Evolutionary conservation across 169 alveolate genomes (phyloP), one percentile per base, ranked within the genome.

Genomic region (Toxoplasma gondii): DNA sequence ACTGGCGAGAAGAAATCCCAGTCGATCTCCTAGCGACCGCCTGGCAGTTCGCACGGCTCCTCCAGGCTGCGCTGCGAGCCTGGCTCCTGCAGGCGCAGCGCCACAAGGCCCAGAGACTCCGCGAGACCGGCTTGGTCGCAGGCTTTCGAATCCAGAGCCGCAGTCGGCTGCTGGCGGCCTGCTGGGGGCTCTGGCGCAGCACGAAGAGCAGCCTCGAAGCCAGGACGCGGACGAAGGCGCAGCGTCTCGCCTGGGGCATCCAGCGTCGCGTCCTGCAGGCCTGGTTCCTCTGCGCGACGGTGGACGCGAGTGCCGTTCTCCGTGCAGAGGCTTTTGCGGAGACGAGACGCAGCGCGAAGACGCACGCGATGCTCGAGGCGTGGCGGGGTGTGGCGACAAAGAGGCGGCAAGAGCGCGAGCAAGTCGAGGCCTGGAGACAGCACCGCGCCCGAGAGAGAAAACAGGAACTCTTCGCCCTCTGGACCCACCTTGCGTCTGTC

Each of bases 11-110:
- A 29, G 44, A 82, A 31, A 38, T 82, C 39, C 90, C 90, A 5
- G 54, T 82, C 24, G 90, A 82, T 41, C 90, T 82, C 64, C 90
- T 82, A 1, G 90, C 90, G 22, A 41, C 90, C 24, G 90, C 90
- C 41, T 82, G 90, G 90, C 36, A 22, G 41, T 38, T 17, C n/a
- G 90, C 67, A 5, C 90, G 67, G 12, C 64, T 82, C 17, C 64
- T 82, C 44, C 90, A 29, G 34, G 41, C 44, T 24, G 29, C 31
- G 38, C 90, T 82, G 67, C 53, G 67, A 4, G 90, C 64, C 39
- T 82, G 90, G 90, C 2, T 9, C 24, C 64, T 41, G 67, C 67
- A 24, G 54, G 64, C 90, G 67, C 90, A 36, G 34, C 1, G 41
- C 54, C 90, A 24, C 69, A 82, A 29, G 90, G 31, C 38, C 10